Base-by-base conservation (phyloP, 1,284 basidiomycete species). In the Golubevia pallescens region DNA sequence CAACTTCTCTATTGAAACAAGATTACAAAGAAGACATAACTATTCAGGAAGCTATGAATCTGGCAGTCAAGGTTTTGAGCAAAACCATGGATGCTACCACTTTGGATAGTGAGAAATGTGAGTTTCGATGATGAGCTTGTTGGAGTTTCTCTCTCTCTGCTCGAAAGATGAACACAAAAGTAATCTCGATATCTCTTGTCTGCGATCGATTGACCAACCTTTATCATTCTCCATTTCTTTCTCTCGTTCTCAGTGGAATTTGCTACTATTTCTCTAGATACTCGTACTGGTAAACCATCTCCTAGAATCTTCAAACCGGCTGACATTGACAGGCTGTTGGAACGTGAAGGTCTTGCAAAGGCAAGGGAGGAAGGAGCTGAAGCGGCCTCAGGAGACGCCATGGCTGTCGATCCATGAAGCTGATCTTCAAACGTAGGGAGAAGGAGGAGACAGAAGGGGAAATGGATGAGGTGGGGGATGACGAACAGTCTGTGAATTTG, bases 71-170 rank as follows among this genome's bases (percentile, higher is more conserved):
- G 87, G 93, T 95, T 62, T 94, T 99, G 92, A 95, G 94, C 89
- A 99, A 98, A 90, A 98, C 96, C 58, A 97, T 99, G 95, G 96
- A 99, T 86, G 95, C 94, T 73, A 98, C 96, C 32, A 95, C 93
- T 61, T 87, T 99, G 70, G 93, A 94, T 57, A 77, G 77, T 60
- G 81, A 84, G 51, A 81, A 82, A 71, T 63, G 73, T 76, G 64
- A 62, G 74, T 75, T 0, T 32, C 16, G n/a, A n/a, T n/a, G n/a
- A n/a, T n/a, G n/a, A n/a, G n/a, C n/a, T n/a, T n/a, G n/a, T n/a
- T n/a, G n/a, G n/a, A n/a, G n/a, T n/a, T n/a, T n/a, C n/a, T n/a
- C n/a, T 28, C 28, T 6, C 28, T 28, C 28, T 28, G 24, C 34
- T 20, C 51, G 20, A 2, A 19, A 34, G 38, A 48, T 51, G 54